Percentiles rank a stretch among this genome's conserved stretches.
Evolutionary conservation across 805 yeast genomes (phyloP).

Genomic region (Metschnikowia arizonensis): DNA sequence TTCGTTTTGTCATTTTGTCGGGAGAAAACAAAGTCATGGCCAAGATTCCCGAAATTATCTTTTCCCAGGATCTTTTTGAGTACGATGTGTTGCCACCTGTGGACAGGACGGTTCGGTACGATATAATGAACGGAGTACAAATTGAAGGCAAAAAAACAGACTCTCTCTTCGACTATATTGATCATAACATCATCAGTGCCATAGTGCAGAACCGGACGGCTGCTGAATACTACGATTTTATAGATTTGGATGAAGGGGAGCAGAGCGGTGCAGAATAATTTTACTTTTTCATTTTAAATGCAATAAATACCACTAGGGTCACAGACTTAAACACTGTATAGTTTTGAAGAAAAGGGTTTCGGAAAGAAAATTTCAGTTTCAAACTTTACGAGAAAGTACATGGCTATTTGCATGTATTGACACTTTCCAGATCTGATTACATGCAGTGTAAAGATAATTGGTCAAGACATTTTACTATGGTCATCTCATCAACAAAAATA

Average conservation of each 20-base stretch:
- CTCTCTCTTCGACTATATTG: slow-evolving; percentile 40
- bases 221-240: slow-evolving; percentile 18
- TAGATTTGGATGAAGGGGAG: slow-evolving; percentile 5
- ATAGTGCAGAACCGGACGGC: slow-evolving; percentile 36
- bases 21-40: slow-evolving; percentile 73
- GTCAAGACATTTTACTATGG: too few relatives aligned
- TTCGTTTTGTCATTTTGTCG: slow-evolving; percentile 65
- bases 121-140: slow-evolving; percentile 30
- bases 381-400: too few relatives aligned
- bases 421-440: not conserved
- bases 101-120: slow-evolving; percentile 32
- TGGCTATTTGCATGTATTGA: not conserved
- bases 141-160: slow-evolving; percentile 22
- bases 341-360: too few relatives aligned
- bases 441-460: not conserved
- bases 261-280: not conserved
- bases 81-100: slow-evolving; percentile 71
- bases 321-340: too few relatives aligned
- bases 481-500: too few relatives aligned
- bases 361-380: too few relatives aligned
- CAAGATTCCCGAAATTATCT: slow-evolving; percentile 55
- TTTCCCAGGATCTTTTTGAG: slow-evolving; percentile 63
- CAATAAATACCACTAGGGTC: too few relatives aligned
- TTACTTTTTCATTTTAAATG: not conserved
- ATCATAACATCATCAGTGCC: slow-evolving; percentile 43